phyloP scores from a whole-genome alignment of 495 filamentous ascomycete species.

The Chaetomium cochliodes region DNA sequence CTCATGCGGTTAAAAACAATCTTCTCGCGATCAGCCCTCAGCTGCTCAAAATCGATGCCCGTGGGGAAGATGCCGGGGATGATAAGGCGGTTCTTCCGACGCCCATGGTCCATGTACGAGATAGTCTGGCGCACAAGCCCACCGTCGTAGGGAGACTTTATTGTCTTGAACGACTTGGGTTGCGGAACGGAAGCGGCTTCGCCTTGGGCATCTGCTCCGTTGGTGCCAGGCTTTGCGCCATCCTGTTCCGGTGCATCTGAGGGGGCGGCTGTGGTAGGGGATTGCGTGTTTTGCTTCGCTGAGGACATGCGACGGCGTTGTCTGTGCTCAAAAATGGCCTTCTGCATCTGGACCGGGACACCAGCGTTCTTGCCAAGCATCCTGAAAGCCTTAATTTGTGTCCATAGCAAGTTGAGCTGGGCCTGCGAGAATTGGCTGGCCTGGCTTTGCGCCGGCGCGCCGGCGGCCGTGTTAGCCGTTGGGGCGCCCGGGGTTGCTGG shows the following conservation, averaged over 20 bases:
- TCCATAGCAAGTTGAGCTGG: conserved; percentile 67
- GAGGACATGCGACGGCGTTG: conserved; percentile 61
- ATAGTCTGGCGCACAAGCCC: conserved; percentile 57
- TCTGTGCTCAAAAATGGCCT: conserved; percentile 70
- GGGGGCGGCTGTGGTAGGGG: conserved; percentile 44
- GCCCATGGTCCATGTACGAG: conserved; percentile 73
- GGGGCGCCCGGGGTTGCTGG: conserved; percentile 42
- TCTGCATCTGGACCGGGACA: conserved; percentile 69
- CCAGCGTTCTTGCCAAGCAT: conserved; percentile 75
- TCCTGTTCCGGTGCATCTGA: conserved; percentile 55
- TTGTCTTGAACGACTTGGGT: conserved; percentile 51
- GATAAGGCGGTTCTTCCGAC: conserved; percentile 67
- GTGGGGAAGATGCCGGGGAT: conserved; percentile 84
- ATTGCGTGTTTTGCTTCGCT: conserved; percentile 50
- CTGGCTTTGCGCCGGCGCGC: conserved; percentile 22
- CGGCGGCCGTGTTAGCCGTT: conserved; percentile 34
- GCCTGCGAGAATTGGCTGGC: conserved; percentile 60
- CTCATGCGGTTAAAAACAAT: conserved; percentile 87
- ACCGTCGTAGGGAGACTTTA: conserved; percentile 63
- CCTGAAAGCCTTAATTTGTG: conserved; percentile 82
- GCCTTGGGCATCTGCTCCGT: conserved; percentile 32
- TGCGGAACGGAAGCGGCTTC: conserved; percentile 34
- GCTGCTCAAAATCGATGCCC: conserved; percentile 78
- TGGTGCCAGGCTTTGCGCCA: conserved; percentile 39
- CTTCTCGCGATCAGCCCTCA: conserved; percentile 80